Evolutionary conservation across 1,139 yeast species (phyloP).

Genomic region (Candida smagusa): DNA sequence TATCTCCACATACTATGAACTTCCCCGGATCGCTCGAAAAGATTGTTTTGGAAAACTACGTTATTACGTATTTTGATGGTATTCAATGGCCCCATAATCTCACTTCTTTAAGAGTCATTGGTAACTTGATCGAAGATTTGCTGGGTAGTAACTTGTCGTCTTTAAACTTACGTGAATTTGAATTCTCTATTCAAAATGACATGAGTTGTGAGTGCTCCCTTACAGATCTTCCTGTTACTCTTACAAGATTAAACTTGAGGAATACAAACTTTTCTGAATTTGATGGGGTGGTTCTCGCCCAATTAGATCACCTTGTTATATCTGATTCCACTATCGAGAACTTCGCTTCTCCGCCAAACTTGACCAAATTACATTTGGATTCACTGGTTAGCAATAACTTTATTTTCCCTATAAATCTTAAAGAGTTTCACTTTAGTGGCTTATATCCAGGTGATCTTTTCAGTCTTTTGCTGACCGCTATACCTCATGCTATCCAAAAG

Average conservation of each 20-base stretch:
- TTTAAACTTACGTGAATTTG: not conserved
- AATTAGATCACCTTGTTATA: not conserved
- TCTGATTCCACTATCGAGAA: not conserved
- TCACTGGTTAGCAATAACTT: not conserved
- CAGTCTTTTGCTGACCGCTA: not conserved
- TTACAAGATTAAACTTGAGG: not conserved
- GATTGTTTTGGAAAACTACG: not conserved
- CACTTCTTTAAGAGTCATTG: not conserved
- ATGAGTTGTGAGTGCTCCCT: not conserved
- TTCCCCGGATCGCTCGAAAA: not conserved
- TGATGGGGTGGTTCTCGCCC: not conserved
- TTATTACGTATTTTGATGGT: not conserved
- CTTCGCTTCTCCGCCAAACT: not conserved
- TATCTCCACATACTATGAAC: not conserved
- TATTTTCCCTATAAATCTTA: not conserved
- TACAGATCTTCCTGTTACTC: not conserved
- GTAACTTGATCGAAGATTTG: not conserved
- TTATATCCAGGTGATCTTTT: not conserved
- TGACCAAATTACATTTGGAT: not conserved
- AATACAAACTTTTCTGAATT: not conserved
- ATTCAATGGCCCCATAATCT: not conserved
- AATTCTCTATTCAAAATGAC: not conserved
- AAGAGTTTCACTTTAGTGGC: not conserved
- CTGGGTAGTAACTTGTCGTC: not conserved
- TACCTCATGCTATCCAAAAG: not conserved